Evolutionary conservation across 2,329 filamentous ascomycete species (phyloP).

Genomic region (Zalaria obscura): DNA sequence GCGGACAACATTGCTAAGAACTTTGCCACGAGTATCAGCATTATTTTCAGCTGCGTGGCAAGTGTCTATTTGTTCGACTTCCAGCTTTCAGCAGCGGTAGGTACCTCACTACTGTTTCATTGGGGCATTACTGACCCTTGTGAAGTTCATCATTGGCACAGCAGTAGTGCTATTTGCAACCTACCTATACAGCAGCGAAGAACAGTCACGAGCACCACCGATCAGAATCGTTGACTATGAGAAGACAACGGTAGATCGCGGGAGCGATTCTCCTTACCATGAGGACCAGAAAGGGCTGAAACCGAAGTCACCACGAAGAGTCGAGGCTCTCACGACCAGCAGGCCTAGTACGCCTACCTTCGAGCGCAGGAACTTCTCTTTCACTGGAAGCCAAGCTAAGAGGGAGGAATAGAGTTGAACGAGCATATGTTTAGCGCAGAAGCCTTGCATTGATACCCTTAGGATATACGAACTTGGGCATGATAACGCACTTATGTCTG

Average conservation of each 20-base stretch:
- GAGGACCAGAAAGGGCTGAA: neutral
- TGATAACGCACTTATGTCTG: too few species aligned
- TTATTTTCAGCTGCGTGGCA: conserved; percentile 71
- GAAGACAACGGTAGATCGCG: conserved; percentile 49
- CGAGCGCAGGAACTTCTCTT: conserved; percentile 12
- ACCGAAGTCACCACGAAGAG: conserved; percentile 28
- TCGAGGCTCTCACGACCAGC: conserved; percentile 38
- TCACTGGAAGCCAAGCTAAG: too few species aligned
- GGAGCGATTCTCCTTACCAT: conserved; percentile 20
- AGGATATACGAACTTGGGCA: too few species aligned
- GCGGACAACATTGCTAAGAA: conserved; percentile 88
- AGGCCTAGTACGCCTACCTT: conserved; percentile 18
- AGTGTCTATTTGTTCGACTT: conserved; percentile 81
- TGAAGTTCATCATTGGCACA: conserved; percentile 70
- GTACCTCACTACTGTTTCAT: conserved; percentile 20
- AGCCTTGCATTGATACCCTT: too few species aligned
- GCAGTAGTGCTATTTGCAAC: conserved; percentile 65
- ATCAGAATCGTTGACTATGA: conserved; percentile 63
- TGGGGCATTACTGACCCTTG: conserved; percentile 4
- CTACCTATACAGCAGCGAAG: conserved; percentile 67
- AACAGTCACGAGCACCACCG: conserved; percentile 43
- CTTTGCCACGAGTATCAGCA: conserved; percentile 84
- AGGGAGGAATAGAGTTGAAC: too few species aligned
- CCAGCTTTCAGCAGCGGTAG: conserved; percentile 55
- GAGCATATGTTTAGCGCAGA: too few species aligned